phyloP scores from a whole-genome alignment of 2,329 filamentous ascomycete species.

The Trichophyton simii region DNA sequence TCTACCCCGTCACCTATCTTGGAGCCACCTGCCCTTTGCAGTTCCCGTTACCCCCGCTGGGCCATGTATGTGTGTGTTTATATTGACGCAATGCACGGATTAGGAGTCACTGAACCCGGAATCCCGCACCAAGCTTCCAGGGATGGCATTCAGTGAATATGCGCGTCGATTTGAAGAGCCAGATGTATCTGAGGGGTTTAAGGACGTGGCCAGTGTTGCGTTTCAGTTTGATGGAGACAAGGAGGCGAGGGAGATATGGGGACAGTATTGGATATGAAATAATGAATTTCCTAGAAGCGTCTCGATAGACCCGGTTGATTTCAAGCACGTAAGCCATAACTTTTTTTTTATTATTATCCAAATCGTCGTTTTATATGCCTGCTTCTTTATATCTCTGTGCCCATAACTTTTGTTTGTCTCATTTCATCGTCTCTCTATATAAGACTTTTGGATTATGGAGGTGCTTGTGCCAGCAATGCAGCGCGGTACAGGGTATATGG shows the following conservation, averaged over 20 bases:
- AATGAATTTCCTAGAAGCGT: background rate
- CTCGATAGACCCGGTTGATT: background rate
- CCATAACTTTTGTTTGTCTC: background rate
- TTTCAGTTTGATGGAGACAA: slow-evolving; percentile 63
- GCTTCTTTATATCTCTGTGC: background rate
- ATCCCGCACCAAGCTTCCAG: slow-evolving; percentile 57
- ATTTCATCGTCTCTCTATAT: background rate
- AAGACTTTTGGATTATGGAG: background rate
- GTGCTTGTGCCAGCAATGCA: background rate
- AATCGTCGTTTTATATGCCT: background rate
- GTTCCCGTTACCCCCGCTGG: no score
- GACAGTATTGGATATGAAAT: slow-evolving; percentile 57
- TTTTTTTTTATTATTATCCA: background rate
- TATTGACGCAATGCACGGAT: background rate
- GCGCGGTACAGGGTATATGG: background rate
- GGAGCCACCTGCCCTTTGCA: no score
- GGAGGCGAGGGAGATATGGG: slow-evolving; percentile 60
- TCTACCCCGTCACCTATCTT: background rate
- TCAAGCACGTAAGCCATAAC: background rate
- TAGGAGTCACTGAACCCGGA: slow-evolving; percentile 64
- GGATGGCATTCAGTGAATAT: slow-evolving; percentile 69
- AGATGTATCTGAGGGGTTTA: slow-evolving; percentile 62
- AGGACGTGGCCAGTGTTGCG: slow-evolving; percentile 61
- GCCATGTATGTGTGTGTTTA: slow-evolving; percentile 25
- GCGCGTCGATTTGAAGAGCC: slow-evolving; percentile 61